A percentile compares a stretch with the other conserved stretches of the same genome.
phyloP scores from a whole-genome alignment of 352 stramenopile genomes.

The Phytophthora ramorum region DNA sequence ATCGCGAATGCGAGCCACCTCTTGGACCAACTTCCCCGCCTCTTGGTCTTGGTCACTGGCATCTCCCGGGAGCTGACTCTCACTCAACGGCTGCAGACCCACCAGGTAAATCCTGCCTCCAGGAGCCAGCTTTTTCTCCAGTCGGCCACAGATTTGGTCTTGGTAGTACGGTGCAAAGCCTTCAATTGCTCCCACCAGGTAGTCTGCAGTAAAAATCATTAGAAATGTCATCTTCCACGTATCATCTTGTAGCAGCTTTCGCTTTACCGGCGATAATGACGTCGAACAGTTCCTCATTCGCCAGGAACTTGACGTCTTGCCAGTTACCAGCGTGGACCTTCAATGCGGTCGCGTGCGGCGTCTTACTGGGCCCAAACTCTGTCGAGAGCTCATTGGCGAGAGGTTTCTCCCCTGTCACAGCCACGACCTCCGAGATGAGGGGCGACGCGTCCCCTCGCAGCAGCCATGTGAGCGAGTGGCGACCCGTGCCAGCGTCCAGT shows the following conservation, averaged over 20 bases:
- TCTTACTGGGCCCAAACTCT: conserved; percentile 45
- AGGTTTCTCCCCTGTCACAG: conserved; percentile 75
- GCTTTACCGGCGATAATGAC: conserved; percentile 73
- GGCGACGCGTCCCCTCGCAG: conserved; percentile 33
- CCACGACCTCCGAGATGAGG: conserved; percentile 52
- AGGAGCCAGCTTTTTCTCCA: conserved; percentile 77
- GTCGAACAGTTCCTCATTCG: conserved; percentile 69
- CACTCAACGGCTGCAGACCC: conserved; percentile 88
- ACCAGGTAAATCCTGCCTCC: conserved; percentile 91
- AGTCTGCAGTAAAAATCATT: conserved; percentile 56
- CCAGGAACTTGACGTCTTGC: conserved; percentile 68
- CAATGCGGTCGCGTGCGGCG: conserved; percentile 39
- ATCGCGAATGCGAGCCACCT: conserved; percentile 83
- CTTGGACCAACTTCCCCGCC: conserved; percentile 52
- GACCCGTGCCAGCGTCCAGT: conserved; percentile 91
- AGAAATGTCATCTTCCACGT: not conserved
- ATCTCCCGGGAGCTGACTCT: conserved; percentile 37
- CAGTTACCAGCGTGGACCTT: conserved; percentile 76
- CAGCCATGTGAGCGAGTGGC: conserved; percentile 92
- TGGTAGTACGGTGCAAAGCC: conserved; percentile 93
- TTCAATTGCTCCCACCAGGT: conserved; percentile 93
- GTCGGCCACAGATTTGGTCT: conserved; percentile 63
- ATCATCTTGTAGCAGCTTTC: conserved; percentile 2
- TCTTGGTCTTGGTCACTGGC: conserved; percentile 36
- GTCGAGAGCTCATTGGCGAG: conserved; percentile 51